Conservation (phyloP, 2,329 filamentous ascomycete genomes). For the Sclerotiophoma versabilis region DNA sequence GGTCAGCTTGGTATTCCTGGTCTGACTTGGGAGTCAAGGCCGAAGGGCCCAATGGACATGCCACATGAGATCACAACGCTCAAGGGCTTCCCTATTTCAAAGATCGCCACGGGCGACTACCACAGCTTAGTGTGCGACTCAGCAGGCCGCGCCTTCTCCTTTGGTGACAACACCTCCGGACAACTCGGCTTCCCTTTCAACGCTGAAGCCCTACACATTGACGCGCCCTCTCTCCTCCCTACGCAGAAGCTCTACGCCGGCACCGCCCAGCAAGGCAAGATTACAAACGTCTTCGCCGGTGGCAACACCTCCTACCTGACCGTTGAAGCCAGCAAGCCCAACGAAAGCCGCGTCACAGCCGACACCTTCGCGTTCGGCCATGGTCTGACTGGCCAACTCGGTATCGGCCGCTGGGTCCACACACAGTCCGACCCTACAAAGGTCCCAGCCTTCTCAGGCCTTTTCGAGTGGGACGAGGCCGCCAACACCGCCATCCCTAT, state of each 20-base stretch:
- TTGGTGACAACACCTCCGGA: slow-evolving; percentile 91
- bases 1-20: slow-evolving; percentile 90
- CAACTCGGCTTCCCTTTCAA: slow-evolving; percentile 84
- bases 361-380: slow-evolving; percentile 90
- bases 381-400: slow-evolving; percentile 83
- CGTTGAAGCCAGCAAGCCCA: slow-evolving; percentile 74
- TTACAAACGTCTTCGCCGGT: slow-evolving; percentile 83
- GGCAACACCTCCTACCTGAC: slow-evolving; percentile 88
- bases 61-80: slow-evolving; percentile 80
- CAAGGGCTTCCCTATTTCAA: slow-evolving; percentile 71
- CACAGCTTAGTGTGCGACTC: slow-evolving; percentile 83
- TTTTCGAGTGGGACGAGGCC: slow-evolving; percentile 86
- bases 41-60: slow-evolving; percentile 78
- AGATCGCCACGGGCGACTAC: slow-evolving; percentile 84
- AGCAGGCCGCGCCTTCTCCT: slow-evolving; percentile 79
- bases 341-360: slow-evolving; percentile 66
- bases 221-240: slow-evolving; percentile 74
- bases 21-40: slow-evolving; percentile 79
- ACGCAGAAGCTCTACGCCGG: slow-evolving; percentile 76
- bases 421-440: slow-evolving; percentile 79
- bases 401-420: slow-evolving; percentile 89
- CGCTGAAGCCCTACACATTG: slow-evolving; percentile 67
- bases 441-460: slow-evolving; percentile 80
- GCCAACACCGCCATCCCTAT: slow-evolving; percentile 76
- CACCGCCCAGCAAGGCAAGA: slow-evolving; percentile 67